Conservation (phyloP, 345 rosid genomes). For the sweet orange (Citrus sinensis) region DNA sequence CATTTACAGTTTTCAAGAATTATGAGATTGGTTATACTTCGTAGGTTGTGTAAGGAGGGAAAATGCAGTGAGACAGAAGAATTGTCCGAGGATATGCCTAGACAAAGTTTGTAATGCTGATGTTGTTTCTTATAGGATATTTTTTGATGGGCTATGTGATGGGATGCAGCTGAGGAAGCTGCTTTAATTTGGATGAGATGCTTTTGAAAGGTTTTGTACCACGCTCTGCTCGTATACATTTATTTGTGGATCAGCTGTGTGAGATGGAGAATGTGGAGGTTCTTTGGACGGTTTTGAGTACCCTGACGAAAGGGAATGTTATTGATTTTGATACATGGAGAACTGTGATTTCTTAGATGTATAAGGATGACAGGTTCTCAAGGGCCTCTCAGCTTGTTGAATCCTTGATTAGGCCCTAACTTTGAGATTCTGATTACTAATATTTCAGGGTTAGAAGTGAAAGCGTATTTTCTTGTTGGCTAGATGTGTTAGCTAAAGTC, state of each 20-base stretch:
- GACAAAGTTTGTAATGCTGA: slow-evolving; percentile 65
- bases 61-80: slow-evolving; percentile 58
- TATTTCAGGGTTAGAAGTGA: not conserved
- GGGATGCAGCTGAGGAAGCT: slow-evolving; percentile 52
- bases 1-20: slow-evolving; percentile 12
- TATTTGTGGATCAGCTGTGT: slow-evolving; percentile 43
- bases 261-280: slow-evolving; percentile 33
- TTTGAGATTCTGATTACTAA: not conserved
- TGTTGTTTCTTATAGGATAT: slow-evolving; percentile 63
- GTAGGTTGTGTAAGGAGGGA: slow-evolving; percentile 49
- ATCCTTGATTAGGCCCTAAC: slow-evolving; percentile 22
- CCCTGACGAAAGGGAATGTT: slow-evolving; percentile 39
- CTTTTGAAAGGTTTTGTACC: slow-evolving; percentile 67
- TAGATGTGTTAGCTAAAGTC: too few species aligned
- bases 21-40: slow-evolving; percentile 16
- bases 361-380: slow-evolving; percentile 24
- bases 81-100: slow-evolving; percentile 52
- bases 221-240: slow-evolving; percentile 26
- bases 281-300: slow-evolving; percentile 36
- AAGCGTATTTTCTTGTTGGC: not conserved
- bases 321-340: slow-evolving; percentile 39
- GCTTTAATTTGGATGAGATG: slow-evolving; percentile 45
- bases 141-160: slow-evolving; percentile 63
- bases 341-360: slow-evolving; percentile 27
- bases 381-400: slow-evolving; percentile 22